Base-by-base conservation (phyloP, 2,329 filamentous ascomycete species). In the Aspergillus novofumigatus region DNA sequence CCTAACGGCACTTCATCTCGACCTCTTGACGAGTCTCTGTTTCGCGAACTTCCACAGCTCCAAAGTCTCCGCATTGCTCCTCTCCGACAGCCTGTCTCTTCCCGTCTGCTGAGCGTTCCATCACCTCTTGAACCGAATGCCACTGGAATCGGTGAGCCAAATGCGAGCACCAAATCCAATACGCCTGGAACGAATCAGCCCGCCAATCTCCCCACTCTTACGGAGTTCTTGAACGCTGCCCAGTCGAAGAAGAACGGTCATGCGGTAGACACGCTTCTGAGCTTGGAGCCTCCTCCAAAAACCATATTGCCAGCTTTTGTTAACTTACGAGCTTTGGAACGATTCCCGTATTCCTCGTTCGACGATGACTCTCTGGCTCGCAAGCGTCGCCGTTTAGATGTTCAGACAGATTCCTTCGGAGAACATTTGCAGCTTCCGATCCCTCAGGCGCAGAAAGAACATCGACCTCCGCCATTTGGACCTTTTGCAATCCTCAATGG, bases 401-500 rank as follows among this genome's bases (percentile, higher is more conserved):
- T 68, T 9, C 72, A 77, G 20, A 54, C 69, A 9, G 77, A 79
- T 38, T 67, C 69, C 25, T 76, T 77, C 47, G 71, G 74, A 29
- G 74, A 78, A 54, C 74, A 77, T 64, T 66, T 80, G 47, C 78
- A 79, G 59, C 65, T 80, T 10, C 78, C 78, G 21, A 78, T 77
- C 29, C 78, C 78, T 7, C 74, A 77, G 57, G 67, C 74, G n/a
- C 77, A 79, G 49, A 75, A 77, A 55, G 75, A 77, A 57, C 72
- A 74, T 55, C 73, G 77, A 49, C 73, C 69, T n/a, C 75, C 70
- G 45, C 73, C 77, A 6, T 75, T 78, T 63, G 71, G 75, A 25
- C 73, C 76, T 25, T 74, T 80, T 61, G 75, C 78, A 48, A 78
- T 79, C 58, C 70, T 87, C 10, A 85, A 85, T 64, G 84, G 84